A percentile compares a stretch with the other conserved stretches of the same genome.
phyloP scores from a whole-genome alignment of 345 rosid species.

The Populus euphratica region DNA sequence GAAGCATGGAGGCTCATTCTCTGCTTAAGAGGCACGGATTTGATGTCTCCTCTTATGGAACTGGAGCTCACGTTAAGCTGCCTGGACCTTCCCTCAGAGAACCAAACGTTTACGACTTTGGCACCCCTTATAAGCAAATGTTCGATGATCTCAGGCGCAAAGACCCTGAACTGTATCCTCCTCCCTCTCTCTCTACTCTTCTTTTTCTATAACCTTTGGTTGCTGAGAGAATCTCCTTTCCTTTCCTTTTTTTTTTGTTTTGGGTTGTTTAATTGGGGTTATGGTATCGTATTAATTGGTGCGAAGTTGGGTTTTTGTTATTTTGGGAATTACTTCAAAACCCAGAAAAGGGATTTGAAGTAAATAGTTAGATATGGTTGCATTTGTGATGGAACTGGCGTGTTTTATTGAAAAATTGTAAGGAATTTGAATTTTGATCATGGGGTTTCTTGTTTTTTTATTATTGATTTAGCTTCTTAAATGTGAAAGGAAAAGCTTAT shows the following conservation, averaged over 20 bases:
- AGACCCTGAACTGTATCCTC: slow-evolving; percentile 87
- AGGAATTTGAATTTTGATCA: not conserved
- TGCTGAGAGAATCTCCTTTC: not conserved
- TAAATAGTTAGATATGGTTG: too few relatives aligned
- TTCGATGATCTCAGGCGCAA: slow-evolving; percentile 92
- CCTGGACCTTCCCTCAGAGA: slow-evolving; percentile 87
- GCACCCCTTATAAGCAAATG: slow-evolving; percentile 96
- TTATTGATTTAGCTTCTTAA: not conserved
- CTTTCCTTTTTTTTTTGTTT: not conserved
- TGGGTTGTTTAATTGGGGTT: not conserved
- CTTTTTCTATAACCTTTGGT: not conserved
- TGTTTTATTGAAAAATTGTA: not conserved
- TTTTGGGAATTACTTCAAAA: not conserved
- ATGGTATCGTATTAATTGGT: not conserved
- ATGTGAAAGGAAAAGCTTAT: not conserved
- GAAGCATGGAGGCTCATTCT: slow-evolving; percentile 90
- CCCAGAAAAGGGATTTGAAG: not conserved
- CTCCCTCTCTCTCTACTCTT: not conserved
- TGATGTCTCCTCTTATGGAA: slow-evolving; percentile 51
- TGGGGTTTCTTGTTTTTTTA: not conserved
- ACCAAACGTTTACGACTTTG: slow-evolving; percentile 90
- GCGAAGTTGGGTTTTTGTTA: not conserved
- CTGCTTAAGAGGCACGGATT: slow-evolving; percentile 83
- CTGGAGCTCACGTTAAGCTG: slow-evolving; percentile 84
- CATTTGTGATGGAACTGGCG: too few relatives aligned